These are phyloP conservation scores for Pichia exigua DNA, from an alignment of 805 yeast genomes.

Conservation along the genomic window DNA sequence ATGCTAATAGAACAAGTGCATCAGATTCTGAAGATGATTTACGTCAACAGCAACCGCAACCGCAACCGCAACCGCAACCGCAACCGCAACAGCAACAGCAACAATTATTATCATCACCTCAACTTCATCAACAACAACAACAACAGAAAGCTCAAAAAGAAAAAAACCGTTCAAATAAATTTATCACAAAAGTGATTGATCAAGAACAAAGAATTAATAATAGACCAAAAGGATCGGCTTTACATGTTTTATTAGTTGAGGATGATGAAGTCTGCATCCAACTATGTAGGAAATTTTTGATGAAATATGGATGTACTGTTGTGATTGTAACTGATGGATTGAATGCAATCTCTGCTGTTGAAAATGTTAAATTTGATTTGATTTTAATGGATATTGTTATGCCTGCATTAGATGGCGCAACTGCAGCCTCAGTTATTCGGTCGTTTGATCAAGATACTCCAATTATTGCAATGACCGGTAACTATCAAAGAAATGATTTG, in stretches of 20 bases:
- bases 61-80: background rate
- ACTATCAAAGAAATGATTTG: constrained; percentile 73
- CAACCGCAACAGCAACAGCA: background rate
- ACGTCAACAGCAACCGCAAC: background rate
- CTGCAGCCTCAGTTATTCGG: constrained; percentile 85
- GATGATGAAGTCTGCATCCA: constrained; percentile 80
- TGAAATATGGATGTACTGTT: constrained; percentile 86
- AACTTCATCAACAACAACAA: constrained; percentile 6
- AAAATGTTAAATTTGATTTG: constrained; percentile 62
- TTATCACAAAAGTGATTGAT: background rate
- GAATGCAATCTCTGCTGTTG: constrained; percentile 73
- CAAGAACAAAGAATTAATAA: constrained; percentile 15
- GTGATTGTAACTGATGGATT: constrained; percentile 91
- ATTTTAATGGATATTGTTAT: constrained; percentile 84
- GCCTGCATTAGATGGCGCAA: constrained; percentile 84
- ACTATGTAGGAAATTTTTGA: constrained; percentile 71
- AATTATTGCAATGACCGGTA: constrained; percentile 90
- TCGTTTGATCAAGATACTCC: constrained; percentile 81
- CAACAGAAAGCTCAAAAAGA: background rate
- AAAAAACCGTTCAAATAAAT: background rate
- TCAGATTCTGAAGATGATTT: no score
- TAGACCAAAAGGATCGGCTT: constrained; percentile 31
- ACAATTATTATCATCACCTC: background rate
- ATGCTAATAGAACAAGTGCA: no score
- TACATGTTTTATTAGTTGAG: constrained; percentile 70